A percentile compares a stretch with the other conserved stretches of the same genome.
These are phyloP conservation scores for Euphorbia celastroides DNA, from an alignment of 441 rosid genomes.

Conservation along the genomic window DNA sequence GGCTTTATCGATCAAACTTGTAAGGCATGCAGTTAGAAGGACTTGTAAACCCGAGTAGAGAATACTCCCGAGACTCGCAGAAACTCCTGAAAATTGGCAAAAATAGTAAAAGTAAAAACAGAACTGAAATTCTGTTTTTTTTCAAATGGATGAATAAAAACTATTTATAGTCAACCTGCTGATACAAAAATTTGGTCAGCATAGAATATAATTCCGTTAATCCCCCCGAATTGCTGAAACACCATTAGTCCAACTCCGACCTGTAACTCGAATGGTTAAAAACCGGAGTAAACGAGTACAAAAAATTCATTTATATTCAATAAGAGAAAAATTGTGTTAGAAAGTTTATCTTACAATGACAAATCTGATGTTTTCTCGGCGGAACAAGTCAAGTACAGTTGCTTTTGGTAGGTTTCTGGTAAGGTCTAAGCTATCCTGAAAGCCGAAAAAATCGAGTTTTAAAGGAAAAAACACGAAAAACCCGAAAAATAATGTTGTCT, in stretches of 20 bases:
- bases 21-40: background rate
- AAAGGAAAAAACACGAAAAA: background rate
- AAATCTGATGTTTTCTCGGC: slow-evolving; percentile 23
- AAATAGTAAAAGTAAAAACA: no score
- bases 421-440: slow-evolving; percentile 29
- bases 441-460: background rate
- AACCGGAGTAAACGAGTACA: no score
- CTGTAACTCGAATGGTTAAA: background rate
- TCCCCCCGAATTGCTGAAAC: background rate
- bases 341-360: slow-evolving; percentile 34
- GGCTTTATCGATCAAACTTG: background rate
- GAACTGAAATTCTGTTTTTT: background rate
- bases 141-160: background rate
- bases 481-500: background rate
- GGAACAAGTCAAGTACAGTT: slow-evolving; percentile 30
- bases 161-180: background rate
- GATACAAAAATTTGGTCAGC: background rate
- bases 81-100: background rate
- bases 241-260: background rate
- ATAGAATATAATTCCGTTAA: background rate
- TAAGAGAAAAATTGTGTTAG: no score
- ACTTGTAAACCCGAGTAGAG: background rate
- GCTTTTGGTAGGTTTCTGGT: slow-evolving; percentile 29
- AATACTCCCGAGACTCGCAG: background rate
- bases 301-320: background rate